These are phyloP conservation scores for Blastocystis hominis DNA, from an alignment of 352 stramenopile species.

Conservation along the genomic window DNA sequence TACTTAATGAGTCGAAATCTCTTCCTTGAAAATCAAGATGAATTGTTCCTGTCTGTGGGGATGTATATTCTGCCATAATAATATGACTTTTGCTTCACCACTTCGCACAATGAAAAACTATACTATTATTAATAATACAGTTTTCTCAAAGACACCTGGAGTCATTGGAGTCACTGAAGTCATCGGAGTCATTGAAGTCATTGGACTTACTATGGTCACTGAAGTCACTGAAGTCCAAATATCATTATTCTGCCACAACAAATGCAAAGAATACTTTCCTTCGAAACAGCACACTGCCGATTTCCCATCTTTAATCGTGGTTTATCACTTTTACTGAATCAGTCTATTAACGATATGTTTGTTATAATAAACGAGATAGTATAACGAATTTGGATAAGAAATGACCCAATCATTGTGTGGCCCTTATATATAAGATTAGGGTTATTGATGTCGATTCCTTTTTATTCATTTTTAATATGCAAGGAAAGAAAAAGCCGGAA, in stretches of 20 bases:
- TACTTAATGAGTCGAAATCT: background rate
- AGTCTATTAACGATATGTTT: background rate
- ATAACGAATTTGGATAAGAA: background rate
- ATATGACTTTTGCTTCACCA: background rate
- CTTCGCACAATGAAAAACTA: background rate
- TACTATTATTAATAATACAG: background rate
- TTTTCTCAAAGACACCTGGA: background rate
- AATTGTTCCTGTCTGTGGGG: conserved; percentile 28
- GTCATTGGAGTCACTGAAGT: background rate
- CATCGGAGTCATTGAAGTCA: background rate
- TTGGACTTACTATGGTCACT: background rate
- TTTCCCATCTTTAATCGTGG: too few species aligned
- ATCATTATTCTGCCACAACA: background rate
- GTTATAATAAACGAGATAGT: background rate
- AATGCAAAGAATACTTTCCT: background rate
- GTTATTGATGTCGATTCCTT: background rate
- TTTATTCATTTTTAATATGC: background rate
- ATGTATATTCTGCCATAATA: conserved; percentile 31
- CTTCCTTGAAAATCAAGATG: conserved; percentile 42
- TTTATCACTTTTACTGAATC: background rate
- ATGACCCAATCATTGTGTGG: too few species aligned
- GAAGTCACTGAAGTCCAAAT: background rate
- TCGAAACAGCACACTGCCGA: too few species aligned
- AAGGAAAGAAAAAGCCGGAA: background rate
- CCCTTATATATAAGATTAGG: too few species aligned